phyloP scores from a whole-genome alignment of 225 moss, liverwort and hornwort genomes.

The Ulota crispa region DNA sequence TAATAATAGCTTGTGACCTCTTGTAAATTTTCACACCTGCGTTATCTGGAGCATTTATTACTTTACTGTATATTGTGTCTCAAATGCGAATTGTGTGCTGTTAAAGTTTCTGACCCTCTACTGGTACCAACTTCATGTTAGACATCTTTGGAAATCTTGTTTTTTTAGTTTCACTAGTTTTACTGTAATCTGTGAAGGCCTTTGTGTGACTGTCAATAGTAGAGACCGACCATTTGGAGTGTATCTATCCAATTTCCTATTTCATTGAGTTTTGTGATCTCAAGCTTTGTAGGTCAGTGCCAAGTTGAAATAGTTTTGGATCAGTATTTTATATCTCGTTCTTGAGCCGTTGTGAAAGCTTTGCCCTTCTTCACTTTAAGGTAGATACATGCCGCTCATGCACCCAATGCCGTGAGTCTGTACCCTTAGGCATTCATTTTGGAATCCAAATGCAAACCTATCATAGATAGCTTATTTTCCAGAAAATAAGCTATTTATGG shows the following conservation, averaged over 20 bases:
- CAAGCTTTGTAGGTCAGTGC: not conserved
- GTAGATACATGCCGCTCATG: no score
- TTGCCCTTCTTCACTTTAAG: not conserved
- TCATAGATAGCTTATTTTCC: no score
- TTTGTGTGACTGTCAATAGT: not conserved
- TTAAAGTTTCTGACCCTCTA: not conserved
- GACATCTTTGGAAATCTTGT: not conserved
- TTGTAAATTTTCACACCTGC: constrained; percentile 21
- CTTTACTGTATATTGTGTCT: not conserved
- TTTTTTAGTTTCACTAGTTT: not conserved
- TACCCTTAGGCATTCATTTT: no score
- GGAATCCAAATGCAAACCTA: no score
- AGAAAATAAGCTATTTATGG: no score
- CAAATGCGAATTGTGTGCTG: not conserved
- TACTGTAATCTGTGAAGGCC: not conserved
- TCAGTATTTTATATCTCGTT: not conserved
- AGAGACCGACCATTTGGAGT: not conserved
- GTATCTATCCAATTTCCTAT: no score
- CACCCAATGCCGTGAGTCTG: not conserved
- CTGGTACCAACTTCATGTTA: not conserved
- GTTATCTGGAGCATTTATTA: not conserved
- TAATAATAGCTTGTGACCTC: constrained; percentile 10
- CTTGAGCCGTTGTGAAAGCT: not conserved
- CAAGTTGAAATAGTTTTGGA: not conserved
- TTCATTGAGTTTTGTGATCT: no score